Evolutionary conservation across 345 rosid species (phyloP), one percentile per base, ranked within the genome.

Genomic region (thale cress (Arabidopsis thaliana)): DNA sequence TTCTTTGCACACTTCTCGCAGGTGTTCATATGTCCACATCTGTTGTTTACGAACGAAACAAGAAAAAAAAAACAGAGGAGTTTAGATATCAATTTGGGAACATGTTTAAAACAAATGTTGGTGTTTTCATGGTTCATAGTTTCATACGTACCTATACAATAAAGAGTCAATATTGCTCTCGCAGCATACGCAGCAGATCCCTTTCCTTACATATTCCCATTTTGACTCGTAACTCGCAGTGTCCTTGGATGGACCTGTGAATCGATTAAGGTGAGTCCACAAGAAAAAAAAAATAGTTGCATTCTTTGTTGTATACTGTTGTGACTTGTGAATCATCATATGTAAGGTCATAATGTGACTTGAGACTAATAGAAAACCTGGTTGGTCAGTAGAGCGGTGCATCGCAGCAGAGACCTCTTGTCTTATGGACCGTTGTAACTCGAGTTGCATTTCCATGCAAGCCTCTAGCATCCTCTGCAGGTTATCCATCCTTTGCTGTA

Each of bases 401-500:
- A 94, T 81, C 0, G 98, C 96, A 6, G 95, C 89, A 11, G 96
- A 91, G 56, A 91, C 89, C 80, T 94, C 98, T 68, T 91, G 97
- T 78, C 88, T 87, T 67, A 94, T 87, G 50, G 96, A 89, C 65
- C 95, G 85, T 74, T 91, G 98, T 84, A 94, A 75, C 85, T 94
- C 96, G 14, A 89, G 91, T 79, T 94, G 98, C 98, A 94, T 94
- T 72, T 94, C 97, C 98, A 94, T 94, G 83, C 98, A 94, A 53
- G 97, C 84, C 83, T 88, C 97, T 67, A 94, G 81, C 93, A 88
- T 91, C 76, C 93, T 82, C 82, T 94, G 97, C 86, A 94, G 78
- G 80, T 79, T 88, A 78, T 88, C 91, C 97, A 94, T 91, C 85
- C 96, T 87, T 53, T 94, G 98, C 60, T 94, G 97, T 61, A 94